These are phyloP conservation scores for Calonectria crousiana DNA, from an alignment of 2,329 filamentous ascomycete genomes.

Conservation along the genomic window DNA sequence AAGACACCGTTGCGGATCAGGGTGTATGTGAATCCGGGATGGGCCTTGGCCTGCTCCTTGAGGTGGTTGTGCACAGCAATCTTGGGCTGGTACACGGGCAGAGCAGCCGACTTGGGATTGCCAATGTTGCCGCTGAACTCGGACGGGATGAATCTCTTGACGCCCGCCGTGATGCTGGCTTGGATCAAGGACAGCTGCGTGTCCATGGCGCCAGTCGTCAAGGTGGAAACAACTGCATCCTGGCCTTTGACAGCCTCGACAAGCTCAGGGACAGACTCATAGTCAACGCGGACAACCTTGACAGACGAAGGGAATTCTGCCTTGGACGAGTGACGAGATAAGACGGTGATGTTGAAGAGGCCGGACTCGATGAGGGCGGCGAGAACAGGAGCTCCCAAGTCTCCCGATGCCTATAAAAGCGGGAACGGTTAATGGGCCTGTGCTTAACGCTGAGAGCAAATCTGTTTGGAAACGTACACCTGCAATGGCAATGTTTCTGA, in stretches of 20 bases:
- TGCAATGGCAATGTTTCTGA: not conserved
- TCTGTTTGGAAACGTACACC: not conserved
- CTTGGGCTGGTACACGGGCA: constrained; percentile 1
- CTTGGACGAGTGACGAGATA: constrained; percentile 46
- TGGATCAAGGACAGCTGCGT: constrained; percentile 63
- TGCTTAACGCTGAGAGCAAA: too few relatives aligned
- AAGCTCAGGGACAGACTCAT: constrained; percentile 41
- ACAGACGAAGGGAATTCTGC: constrained; percentile 32
- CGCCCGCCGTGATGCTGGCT: constrained; percentile 63
- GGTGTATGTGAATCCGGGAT: constrained; percentile 32
- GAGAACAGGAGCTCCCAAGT: constrained; percentile 31
- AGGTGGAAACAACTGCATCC: constrained; percentile 53
- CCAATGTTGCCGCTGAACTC: constrained; percentile 56
- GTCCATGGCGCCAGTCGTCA: constrained; percentile 45
- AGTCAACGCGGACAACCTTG: constrained; percentile 40
- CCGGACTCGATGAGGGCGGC: constrained; percentile 43
- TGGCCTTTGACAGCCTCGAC: constrained; percentile 23
- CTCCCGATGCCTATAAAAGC: not conserved
- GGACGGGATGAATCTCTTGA: constrained; percentile 64
- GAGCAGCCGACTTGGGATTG: constrained; percentile 1
- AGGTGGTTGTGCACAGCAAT: constrained; percentile 25
- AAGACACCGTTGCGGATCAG: constrained; percentile 10
- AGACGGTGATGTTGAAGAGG: constrained; percentile 41
- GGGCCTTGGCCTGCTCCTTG: constrained; percentile 34
- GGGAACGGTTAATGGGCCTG: too few relatives aligned